Evolutionary conservation across 306 rosid genomes (phyloP), one percentile per base, ranked within the genome.

Genomic region (Prunus dulcis): DNA sequence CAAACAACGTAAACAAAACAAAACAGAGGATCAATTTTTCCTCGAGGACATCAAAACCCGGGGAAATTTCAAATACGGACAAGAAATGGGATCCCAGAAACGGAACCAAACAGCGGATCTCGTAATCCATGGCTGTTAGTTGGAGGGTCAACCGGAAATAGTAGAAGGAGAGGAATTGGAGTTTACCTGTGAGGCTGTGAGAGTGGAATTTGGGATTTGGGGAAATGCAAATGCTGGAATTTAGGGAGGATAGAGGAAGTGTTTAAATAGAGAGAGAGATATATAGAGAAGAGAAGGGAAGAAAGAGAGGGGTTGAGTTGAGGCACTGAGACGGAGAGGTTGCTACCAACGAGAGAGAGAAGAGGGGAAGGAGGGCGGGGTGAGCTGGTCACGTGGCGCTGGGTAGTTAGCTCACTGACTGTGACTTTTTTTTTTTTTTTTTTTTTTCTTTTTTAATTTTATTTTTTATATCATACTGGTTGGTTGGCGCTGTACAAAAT

Each of bases 341-440:
- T 69, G 77, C 86, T 74, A 82, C 83, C 78, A 56, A 51, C 78
- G 58, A 68, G 65, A 71, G 27, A 49, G 30, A 46, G 64, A 60
- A 56, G 56, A 69, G 1, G 60, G 76, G 76, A 19, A 57, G 22
- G 67, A 23, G 15, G 67, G 51, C 9, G 43, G 57, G 46, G 27
- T 43, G 86, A 56, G 88, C 49, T 65, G 58, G 69, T 78, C 93
- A 88, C 91, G 95, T 92, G 96, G 82, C 81, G n/a, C 18, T 19
- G 14, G 91, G 87, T 80, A 64, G 93, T 82, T 88, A 82, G 93
- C 86, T 71, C 85, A 64, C 65, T 49, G 76, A 64, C 50, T 30
- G 7, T 15, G 80, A 69, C 32, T 19, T 50, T 0, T 17, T 18
- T 10, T 41, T 20, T 25, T 4, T 0, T 2, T 20, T 13, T 3